Base-by-base conservation (phyloP, 108 stramenopile genomes). In the Hondaea fermentalgiana region DNA sequence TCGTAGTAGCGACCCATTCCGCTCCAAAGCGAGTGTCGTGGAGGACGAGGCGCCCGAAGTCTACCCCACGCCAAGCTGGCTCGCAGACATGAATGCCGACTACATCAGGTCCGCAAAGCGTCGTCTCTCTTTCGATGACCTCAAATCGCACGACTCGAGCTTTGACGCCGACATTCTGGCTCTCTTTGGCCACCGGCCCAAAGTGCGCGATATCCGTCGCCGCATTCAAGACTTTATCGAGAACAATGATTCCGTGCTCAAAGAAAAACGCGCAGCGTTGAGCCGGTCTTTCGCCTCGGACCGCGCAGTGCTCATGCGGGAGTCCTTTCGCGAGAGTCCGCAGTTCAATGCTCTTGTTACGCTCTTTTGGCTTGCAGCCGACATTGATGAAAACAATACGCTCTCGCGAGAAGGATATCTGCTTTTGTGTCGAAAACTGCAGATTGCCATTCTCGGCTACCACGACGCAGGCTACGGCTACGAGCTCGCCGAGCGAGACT, bases 401-500 rank as follows among this genome's bases (percentile, higher is more conserved):
- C n/a, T 83, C 23, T 45, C 76, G 45, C 76, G 76, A 6, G 76
- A 83, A 12, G 51, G 51, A 8, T 83, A 83, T 83, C 51, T 83
- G 51, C 51, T 47, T 1, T 45, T 83, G 17, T 25, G 28, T 35
- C 76, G 76, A 1, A 83, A 83, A 23, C 1, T 83, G 23, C 76
- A 83, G 4, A 83, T 83, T 1, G 76, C 76, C 51, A 53, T 83
- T 53, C 23, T 83, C 19, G 76, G 76, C 12, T 16, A 53, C 49
- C 49, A 21, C 51, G 76, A 83, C 76, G 49, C 19, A 12, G 76
- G 76, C 51, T 83, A 53, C 2, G 76, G 76, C 25, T 23, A 53
- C 51, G 76, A 83, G 76, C 76, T 83, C 51, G 76, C 76, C 10
- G 51, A 83, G 51, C 76, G 76, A 6, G 76, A 83, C 76, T 83